Percentiles rank a stretch among this genome's conserved stretches.
phyloP scores from a whole-genome alignment of 768 basidiomycete genomes.

The Holtermanniella nyarrowii region DNA sequence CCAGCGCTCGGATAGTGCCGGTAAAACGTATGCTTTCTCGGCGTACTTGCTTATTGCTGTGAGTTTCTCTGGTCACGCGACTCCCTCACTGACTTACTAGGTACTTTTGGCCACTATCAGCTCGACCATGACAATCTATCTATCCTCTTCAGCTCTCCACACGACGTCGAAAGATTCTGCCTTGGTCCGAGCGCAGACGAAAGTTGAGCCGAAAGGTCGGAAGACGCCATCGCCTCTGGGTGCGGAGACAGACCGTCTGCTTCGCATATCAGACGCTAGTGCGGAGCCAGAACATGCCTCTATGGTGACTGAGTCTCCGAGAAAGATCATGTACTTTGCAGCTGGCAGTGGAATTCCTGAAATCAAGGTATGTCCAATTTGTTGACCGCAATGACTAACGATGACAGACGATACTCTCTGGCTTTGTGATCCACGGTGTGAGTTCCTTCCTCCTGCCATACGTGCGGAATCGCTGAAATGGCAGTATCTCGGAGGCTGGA shows the following conservation, averaged over 20 bases:
- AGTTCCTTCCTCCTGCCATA: neutral
- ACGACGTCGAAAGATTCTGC: slow-evolving; percentile 77
- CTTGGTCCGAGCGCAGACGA: slow-evolving; percentile 29
- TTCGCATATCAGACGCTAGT: neutral
- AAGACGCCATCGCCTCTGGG: neutral
- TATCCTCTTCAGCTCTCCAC: slow-evolving; percentile 84
- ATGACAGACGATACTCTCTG: slow-evolving; percentile 41
- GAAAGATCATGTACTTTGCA: slow-evolving; percentile 77
- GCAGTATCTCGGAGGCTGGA: slow-evolving; percentile 73
- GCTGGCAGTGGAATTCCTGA: slow-evolving; percentile 95
- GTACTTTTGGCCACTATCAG: slow-evolving; percentile 62
- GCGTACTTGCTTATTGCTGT: slow-evolving; percentile 71
- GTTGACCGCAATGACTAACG: slow-evolving; percentile 2
- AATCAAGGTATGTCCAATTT: slow-evolving; percentile 51
- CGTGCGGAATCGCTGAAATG: neutral
- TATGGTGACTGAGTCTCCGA: slow-evolving; percentile 39
- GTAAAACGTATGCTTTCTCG: slow-evolving; percentile 53
- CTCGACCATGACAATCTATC: slow-evolving; percentile 66
- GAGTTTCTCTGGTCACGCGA: slow-evolving; percentile 34
- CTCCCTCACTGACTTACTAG: slow-evolving; percentile 42
- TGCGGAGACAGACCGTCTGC: slow-evolving; percentile 40
- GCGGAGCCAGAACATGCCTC: neutral
- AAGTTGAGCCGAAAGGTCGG: neutral
- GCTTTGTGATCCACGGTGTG: slow-evolving; percentile 85
- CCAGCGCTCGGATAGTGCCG: slow-evolving; percentile 45